Evolutionary conservation across 345 rosid genomes (phyloP).

Genomic region (Gossypioides kirkii): DNA sequence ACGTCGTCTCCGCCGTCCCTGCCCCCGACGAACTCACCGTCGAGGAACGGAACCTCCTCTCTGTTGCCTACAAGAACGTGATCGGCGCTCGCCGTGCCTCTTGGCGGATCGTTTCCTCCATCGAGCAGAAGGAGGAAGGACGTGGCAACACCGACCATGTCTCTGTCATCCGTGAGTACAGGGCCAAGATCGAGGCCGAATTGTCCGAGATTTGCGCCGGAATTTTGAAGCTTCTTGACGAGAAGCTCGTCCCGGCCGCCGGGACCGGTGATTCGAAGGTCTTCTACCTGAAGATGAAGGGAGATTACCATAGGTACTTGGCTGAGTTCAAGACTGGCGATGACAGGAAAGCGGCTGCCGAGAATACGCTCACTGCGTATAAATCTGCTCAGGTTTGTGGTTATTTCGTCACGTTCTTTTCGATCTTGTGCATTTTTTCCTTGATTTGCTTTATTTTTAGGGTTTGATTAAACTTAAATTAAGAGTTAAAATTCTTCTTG

Average conservation of each 20-base stretch:
- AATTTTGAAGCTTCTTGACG: constrained; percentile 16
- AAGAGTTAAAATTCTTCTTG: background rate
- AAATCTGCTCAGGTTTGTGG: constrained; percentile 20
- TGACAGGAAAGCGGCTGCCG: constrained; percentile 21
- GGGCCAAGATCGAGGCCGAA: constrained; percentile 23
- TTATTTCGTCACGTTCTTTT: background rate
- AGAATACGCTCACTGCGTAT: constrained; percentile 21
- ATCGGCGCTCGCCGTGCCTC: constrained; percentile 65
- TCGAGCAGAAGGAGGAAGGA: constrained; percentile 62
- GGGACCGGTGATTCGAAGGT: constrained; percentile 23
- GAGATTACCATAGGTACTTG: constrained; percentile 19
- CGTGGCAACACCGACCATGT: constrained; percentile 22
- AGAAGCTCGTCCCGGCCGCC: constrained; percentile 16
- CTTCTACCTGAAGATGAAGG: constrained; percentile 23
- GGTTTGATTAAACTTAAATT: background rate
- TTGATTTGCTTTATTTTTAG: background rate
- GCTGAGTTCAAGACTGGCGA: constrained; percentile 23
- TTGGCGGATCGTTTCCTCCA: constrained; percentile 61
- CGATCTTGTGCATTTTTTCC: background rate
- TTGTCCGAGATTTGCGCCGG: constrained; percentile 22
- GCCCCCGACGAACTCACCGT: constrained; percentile 36
- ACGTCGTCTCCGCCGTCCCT: constrained; percentile 37
- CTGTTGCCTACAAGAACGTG: constrained; percentile 71
- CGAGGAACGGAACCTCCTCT: constrained; percentile 61
- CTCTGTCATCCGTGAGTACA: constrained; percentile 15